A percentile compares a stretch with the other conserved stretches of the same genome.
Evolutionary conservation across 495 filamentous ascomycete species (phyloP).

Genomic region (Articulospora tetracladia): DNA sequence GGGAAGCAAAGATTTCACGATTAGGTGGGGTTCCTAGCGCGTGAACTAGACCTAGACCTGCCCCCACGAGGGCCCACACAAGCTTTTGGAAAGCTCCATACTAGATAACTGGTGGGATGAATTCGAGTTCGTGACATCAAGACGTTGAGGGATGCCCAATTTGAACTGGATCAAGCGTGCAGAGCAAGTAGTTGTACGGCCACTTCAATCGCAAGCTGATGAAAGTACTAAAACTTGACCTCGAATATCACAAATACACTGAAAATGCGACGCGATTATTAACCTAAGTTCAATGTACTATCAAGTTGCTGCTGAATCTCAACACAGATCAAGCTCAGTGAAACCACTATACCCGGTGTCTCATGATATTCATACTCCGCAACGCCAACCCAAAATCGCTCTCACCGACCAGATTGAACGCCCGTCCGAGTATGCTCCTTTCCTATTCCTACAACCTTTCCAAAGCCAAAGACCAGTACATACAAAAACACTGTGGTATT

Average conservation of each 20-base stretch:
- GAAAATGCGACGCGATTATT: no score
- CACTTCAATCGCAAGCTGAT: no score
- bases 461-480: neutral
- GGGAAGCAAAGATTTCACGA: neutral
- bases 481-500: constrained; percentile 11
- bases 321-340: neutral
- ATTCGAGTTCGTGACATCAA: no score
- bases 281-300: neutral
- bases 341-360: neutral
- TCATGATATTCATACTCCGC: neutral
- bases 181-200: no score
- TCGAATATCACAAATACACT: no score
- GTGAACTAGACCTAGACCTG: neutral
- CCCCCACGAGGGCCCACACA: neutral
- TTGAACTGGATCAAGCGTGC: no score
- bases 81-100: neutral
- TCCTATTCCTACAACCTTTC: constrained; percentile 14
- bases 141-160: no score
- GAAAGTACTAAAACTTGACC: no score
- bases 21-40: neutral
- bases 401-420: constrained; percentile 22
- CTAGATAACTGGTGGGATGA: no score
- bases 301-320: neutral
- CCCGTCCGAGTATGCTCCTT: neutral
- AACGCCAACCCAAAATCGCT: constrained; percentile 20